phyloP scores from a whole-genome alignment of 352 stramenopile genomes.

The Pythium aristosporum region DNA sequence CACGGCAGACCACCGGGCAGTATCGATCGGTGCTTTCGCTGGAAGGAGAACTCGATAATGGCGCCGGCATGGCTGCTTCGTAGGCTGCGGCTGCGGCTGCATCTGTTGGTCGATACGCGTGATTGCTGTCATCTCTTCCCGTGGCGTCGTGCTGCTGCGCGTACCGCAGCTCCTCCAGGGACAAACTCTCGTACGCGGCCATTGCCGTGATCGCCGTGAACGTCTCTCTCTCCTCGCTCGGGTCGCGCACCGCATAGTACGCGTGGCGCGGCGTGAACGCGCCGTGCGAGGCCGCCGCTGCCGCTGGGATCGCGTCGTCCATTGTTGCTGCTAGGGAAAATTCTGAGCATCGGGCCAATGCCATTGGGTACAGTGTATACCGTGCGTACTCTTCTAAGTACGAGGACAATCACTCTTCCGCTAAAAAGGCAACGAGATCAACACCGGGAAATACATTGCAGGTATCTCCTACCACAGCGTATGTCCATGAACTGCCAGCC shows the following conservation, averaged over 20 bases:
- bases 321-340: too few species aligned
- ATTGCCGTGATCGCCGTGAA: conserved; percentile 6
- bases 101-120: not conserved
- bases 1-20: not conserved
- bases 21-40: too few species aligned
- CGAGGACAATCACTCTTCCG: not conserved
- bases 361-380: not conserved
- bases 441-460: too few species aligned
- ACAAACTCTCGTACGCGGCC: not conserved
- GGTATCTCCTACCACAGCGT: too few species aligned
- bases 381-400: not conserved
- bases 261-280: not conserved
- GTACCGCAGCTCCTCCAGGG: conserved; percentile 7
- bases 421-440: too few species aligned
- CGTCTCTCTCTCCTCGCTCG: not conserved
- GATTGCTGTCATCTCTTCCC: not conserved
- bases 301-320: not conserved
- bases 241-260: not conserved
- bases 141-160: not conserved
- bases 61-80: too few species aligned
- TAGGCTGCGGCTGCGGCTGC: not conserved
- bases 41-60: too few species aligned
- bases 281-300: not conserved
- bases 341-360: not conserved
- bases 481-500: too few species aligned